phyloP scores from a whole-genome alignment of 2,329 filamentous ascomycete genomes.

The Scortechinia acanthostroma region DNA sequence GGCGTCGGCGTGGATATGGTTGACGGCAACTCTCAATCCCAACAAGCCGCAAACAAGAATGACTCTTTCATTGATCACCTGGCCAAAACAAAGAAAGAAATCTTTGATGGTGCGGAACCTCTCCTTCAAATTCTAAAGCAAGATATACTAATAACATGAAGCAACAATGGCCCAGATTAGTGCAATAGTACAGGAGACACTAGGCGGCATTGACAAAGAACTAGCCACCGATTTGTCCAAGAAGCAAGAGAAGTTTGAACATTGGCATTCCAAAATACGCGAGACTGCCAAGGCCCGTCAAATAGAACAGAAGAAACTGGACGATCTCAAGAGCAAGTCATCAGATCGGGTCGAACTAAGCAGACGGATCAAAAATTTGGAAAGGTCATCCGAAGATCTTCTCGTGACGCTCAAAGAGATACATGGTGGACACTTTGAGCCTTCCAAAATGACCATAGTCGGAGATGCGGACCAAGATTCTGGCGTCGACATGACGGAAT shows the following conservation, averaged over 20 bases:
- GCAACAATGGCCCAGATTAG: conserved; percentile 8
- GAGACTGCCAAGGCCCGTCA: conserved; percentile 50
- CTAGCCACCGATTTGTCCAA: conserved; percentile 46
- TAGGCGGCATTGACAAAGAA: conserved; percentile 47
- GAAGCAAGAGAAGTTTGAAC: conserved; percentile 55
- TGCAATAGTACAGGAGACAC: conserved; percentile 42
- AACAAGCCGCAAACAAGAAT: conserved; percentile 17
- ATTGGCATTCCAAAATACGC: conserved; percentile 49
- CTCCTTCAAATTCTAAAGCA: no score
- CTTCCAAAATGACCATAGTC: conserved; percentile 13
- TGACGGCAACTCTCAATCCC: conserved; percentile 22
- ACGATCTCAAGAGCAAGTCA: conserved; percentile 38
- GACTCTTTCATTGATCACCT: conserved; percentile 7
- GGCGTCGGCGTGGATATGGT: conserved; percentile 50
- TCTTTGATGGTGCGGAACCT: not conserved
- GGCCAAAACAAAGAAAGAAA: not conserved
- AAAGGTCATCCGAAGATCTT: conserved; percentile 37
- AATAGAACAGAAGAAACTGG: conserved; percentile 43
- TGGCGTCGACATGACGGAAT: not conserved
- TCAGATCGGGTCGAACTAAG: conserved; percentile 43
- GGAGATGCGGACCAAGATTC: not conserved
- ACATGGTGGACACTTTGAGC: conserved; percentile 16
- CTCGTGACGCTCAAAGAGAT: not conserved
- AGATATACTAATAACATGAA: conserved; percentile 17
- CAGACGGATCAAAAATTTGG: conserved; percentile 48